phyloP scores from a whole-genome alignment of 2,329 filamentous ascomycete species.

The Fusarium newnesense region DNA sequence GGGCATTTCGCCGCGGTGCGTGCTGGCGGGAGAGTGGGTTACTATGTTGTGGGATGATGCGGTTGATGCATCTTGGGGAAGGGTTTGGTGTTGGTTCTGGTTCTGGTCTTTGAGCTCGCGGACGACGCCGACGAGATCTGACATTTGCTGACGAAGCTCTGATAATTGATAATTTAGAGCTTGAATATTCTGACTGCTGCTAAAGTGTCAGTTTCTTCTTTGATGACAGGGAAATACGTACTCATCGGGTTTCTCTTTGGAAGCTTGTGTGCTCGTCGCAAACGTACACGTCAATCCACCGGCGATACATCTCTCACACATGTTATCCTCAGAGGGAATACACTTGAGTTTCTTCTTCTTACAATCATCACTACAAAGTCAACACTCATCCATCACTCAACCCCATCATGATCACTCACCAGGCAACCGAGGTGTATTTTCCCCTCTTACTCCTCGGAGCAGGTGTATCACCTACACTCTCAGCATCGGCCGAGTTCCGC shows the following conservation, averaged over 20 bases:
- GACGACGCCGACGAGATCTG: slow-evolving; percentile 40
- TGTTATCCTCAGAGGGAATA: slow-evolving; percentile 40
- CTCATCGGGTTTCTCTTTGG: slow-evolving; percentile 40
- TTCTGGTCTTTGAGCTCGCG: slow-evolving; percentile 42
- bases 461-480: neutral
- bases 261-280: slow-evolving; percentile 22
- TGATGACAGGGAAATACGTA: neutral
- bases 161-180: slow-evolving; percentile 44
- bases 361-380: slow-evolving; percentile 49
- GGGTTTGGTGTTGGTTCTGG: neutral
- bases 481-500: slow-evolving; percentile 23
- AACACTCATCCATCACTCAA: neutral
- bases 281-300: slow-evolving; percentile 44
- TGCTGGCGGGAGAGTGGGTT: slow-evolving; percentile 29
- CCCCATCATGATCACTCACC: slow-evolving; percentile 34
- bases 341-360: slow-evolving; percentile 56
- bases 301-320: slow-evolving; percentile 47
- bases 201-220: neutral
- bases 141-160: slow-evolving; percentile 46
- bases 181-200: slow-evolving; percentile 19
- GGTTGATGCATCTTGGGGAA: slow-evolving; percentile 3
- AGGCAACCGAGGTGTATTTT: slow-evolving; percentile 52
- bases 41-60: slow-evolving; percentile 21
- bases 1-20: slow-evolving; percentile 37
- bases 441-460: slow-evolving; percentile 45